phyloP scores from a whole-genome alignment of 768 basidiomycete species.

The Tremella fuciformis region DNA sequence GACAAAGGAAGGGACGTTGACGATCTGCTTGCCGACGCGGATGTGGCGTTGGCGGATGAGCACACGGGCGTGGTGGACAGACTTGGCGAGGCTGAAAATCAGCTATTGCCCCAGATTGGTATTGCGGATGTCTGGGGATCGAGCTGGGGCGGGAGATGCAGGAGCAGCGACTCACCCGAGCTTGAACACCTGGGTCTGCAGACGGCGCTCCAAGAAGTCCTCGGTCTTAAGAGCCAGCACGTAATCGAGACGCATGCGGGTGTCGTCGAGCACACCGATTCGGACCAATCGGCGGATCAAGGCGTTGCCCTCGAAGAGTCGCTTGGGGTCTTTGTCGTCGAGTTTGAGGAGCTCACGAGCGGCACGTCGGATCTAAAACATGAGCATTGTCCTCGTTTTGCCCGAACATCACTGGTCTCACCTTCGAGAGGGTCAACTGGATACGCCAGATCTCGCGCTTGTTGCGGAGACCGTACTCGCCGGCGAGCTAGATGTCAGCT shows the following conservation, averaged over 20 bases:
- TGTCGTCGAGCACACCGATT: constrained; percentile 99
- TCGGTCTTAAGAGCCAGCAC: constrained; percentile 98
- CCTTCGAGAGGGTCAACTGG: constrained; percentile 90
- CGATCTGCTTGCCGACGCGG: constrained; percentile 99
- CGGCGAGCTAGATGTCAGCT: constrained; percentile 72
- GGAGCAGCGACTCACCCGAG: constrained; percentile 55
- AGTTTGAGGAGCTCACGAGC: constrained; percentile 99
- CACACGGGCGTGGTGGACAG: constrained; percentile 96
- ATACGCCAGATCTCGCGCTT: constrained; percentile 99
- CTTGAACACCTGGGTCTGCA: constrained; percentile 99
- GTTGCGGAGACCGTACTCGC: constrained; percentile 99
- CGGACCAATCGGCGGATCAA: constrained; percentile 72
- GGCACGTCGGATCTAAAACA: constrained; percentile 83
- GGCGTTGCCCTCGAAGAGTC: constrained; percentile 86
- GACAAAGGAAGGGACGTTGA: constrained; percentile 97
- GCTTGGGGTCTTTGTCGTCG: constrained; percentile 98
- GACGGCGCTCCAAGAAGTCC: constrained; percentile 98
- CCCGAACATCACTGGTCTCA: constrained; percentile 21
- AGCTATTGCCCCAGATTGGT: background rate
- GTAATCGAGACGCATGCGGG: constrained; percentile 99
- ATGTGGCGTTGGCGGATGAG: constrained; percentile 98
- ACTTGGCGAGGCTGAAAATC: constrained; percentile 74
- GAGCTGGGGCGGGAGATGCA: background rate
- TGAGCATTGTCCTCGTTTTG: background rate
- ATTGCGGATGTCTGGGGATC: background rate